phyloP scores from a whole-genome alignment of 73 alveolate species.

The Paramecium octaurelia region DNA sequence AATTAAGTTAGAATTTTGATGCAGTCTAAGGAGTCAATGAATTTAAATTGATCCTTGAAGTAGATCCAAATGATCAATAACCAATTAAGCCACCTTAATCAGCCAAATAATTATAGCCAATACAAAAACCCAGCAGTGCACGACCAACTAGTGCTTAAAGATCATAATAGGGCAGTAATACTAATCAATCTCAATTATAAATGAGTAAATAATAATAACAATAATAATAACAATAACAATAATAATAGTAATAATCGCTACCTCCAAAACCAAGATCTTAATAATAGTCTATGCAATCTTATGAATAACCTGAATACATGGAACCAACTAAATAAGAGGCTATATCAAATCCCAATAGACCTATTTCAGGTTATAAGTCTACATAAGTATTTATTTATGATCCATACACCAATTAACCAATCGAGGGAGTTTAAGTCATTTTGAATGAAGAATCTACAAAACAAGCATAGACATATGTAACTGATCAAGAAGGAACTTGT shows the following conservation, averaged over 20 bases:
- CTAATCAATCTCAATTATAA: neutral
- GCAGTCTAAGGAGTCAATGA: neutral
- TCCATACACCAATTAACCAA: conserved; percentile 39
- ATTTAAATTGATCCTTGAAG: neutral
- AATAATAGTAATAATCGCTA: neutral
- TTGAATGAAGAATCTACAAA: conserved; percentile 43
- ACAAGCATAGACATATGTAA: neutral
- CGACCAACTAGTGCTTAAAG: neutral
- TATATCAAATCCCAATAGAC: neutral
- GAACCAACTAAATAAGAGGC: conserved; percentile 38
- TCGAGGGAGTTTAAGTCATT: neutral
- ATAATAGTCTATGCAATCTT: neutral
- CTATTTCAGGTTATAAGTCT: conserved; percentile 18
- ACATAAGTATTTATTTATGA: conserved; percentile 18
- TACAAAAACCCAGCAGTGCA: neutral
- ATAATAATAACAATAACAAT: neutral
- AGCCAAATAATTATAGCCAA: conserved; percentile 29
- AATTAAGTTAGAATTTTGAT: neutral
- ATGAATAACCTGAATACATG: neutral
- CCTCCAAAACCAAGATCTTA: neutral
- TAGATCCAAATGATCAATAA: conserved; percentile 6
- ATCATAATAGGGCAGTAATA: neutral
- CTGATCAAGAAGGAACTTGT: conserved; percentile 49
- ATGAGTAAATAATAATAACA: neutral
- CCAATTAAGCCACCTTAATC: conserved; percentile 23